These are phyloP conservation scores for Acorus gramineus DNA, from an alignment of 106 monocot species.

Conservation along the genomic window DNA sequence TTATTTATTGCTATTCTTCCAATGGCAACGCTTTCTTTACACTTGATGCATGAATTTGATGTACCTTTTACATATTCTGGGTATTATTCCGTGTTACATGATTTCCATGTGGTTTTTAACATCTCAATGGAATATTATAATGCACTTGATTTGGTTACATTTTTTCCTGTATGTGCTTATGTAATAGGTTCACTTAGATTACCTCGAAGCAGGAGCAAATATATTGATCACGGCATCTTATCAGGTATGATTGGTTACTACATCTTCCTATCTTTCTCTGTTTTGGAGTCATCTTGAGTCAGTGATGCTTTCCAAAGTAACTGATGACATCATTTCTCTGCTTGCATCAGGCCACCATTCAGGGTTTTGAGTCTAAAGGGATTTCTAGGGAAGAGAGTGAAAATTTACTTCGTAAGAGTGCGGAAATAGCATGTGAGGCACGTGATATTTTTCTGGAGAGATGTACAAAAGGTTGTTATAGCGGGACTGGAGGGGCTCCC, in stretches of 20 bases:
- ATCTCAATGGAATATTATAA: no score
- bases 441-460: conserved; percentile 42
- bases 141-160: no score
- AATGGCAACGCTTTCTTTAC: no score
- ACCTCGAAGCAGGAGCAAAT: conserved; percentile 91
- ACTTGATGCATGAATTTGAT: no score
- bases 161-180: not conserved
- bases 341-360: conserved; percentile 63
- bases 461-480: conserved; percentile 2
- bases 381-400: conserved; percentile 67
- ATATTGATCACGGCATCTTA: conserved; percentile 86
- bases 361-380: conserved; percentile 72
- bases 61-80: no score
- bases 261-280: conserved; percentile 1
- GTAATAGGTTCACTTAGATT: conserved; percentile 80
- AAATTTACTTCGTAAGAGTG: conserved; percentile 67
- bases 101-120: no score
- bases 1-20: no score
- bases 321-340: not conserved
- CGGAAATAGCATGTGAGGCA: conserved; percentile 79
- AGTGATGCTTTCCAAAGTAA: no score
- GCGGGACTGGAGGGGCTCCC: no score
- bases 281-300: not conserved
- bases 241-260: conserved; percentile 37
- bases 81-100: no score